Evolutionary conservation across 2,329 filamentous ascomycete species (phyloP).

Genomic region (Cladobotryum mycophilum): DNA sequence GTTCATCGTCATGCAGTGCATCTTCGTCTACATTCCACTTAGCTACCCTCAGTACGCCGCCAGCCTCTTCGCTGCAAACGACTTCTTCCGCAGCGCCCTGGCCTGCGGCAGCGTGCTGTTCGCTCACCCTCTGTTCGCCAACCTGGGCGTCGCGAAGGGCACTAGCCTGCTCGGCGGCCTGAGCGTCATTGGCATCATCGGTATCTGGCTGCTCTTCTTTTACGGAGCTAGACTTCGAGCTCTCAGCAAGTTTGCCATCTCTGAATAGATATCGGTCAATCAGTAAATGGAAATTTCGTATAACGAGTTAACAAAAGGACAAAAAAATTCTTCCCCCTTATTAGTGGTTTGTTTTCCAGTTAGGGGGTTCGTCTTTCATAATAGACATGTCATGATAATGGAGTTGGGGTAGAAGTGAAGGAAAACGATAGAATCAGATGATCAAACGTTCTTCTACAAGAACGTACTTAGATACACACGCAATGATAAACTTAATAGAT

Average conservation of each 20-base stretch:
- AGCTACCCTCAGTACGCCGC: slow-evolving; percentile 52
- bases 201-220: slow-evolving; percentile 54
- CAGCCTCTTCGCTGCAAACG: slow-evolving; percentile 54
- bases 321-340: not conserved
- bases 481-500: too few relatives aligned
- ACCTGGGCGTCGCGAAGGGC: slow-evolving; percentile 53
- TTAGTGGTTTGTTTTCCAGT: not conserved
- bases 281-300: not conserved
- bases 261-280: not conserved
- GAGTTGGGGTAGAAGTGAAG: too few relatives aligned
- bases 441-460: too few relatives aligned
- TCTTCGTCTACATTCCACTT: slow-evolving; percentile 54
- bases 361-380: not conserved
- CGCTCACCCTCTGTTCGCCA: slow-evolving; percentile 51
- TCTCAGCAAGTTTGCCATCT: slow-evolving; percentile 49
- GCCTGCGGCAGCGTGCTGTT: slow-evolving; percentile 57
- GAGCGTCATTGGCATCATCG: slow-evolving; percentile 47
- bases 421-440: too few relatives aligned
- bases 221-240: slow-evolving; percentile 48
- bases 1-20: slow-evolving; percentile 53
- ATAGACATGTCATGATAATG: not conserved
- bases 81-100: slow-evolving; percentile 51
- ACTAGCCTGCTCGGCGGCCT: slow-evolving; percentile 51
- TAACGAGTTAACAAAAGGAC: not conserved
- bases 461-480: too few relatives aligned